Evolutionary conservation across 1,139 yeast genomes (phyloP).

Genomic region (Geotrichum klebahnii): DNA sequence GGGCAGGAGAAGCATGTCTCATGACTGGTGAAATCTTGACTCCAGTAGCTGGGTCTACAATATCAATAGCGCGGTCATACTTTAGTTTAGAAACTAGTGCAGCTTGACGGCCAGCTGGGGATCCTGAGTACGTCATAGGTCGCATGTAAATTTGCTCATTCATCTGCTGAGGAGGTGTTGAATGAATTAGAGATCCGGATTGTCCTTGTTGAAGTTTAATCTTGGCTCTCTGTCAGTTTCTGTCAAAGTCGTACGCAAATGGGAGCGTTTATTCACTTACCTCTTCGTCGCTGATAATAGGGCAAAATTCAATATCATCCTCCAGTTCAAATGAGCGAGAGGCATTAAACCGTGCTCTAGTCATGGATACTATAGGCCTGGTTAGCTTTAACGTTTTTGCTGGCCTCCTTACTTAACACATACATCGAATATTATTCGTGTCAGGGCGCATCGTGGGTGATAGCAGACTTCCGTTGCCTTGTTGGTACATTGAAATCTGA

Average conservation of each 20-base stretch:
- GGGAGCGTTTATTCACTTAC: too few species aligned
- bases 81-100: conserved; percentile 7
- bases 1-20: conserved; percentile 15
- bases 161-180: conserved; percentile 18
- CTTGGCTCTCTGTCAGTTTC: too few species aligned
- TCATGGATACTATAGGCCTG: conserved; percentile 12
- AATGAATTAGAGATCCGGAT: conserved; percentile 9
- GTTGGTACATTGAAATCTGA: conserved; percentile 6
- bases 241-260: too few species aligned
- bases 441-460: conserved; percentile 12
- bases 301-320: conserved; percentile 66
- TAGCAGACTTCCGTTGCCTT: conserved; percentile 2
- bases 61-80: conserved; percentile 53
- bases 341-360: conserved; percentile 47
- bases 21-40: too few species aligned
- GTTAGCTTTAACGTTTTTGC: not conserved
- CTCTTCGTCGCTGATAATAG: conserved; percentile 41
- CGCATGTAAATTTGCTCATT: conserved; percentile 16
- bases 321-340: conserved; percentile 61
- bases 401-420: not conserved
- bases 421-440: conserved; percentile 13
- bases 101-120: conserved; percentile 12
- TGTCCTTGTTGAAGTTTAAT: conserved; percentile 9
- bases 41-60: conserved; percentile 68
- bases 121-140: conserved; percentile 13